Base-by-base conservation (phyloP, 306 rosid species). In the Spatholobus suberectus region DNA sequence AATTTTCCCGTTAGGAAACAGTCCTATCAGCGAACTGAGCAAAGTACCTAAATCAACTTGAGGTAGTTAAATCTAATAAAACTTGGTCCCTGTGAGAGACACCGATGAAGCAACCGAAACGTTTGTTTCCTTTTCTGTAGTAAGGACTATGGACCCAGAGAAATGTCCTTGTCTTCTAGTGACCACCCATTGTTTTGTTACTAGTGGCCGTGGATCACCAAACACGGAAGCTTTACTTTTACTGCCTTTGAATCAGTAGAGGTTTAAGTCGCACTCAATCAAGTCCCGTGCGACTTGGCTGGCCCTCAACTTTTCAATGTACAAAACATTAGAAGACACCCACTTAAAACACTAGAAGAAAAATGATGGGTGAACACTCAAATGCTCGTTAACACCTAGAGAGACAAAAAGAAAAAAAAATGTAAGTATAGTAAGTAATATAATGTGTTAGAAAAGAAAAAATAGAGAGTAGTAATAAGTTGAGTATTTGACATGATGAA, bases 191-290 rank as follows among this genome's bases (percentile, higher is more conserved):
- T 61, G 41, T 8, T 34, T 38, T 38, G 41, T n/a, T n/a, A n/a
- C n/a, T 46, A 49, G 46, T 14, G 40, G 70, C 24, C 20, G 35
- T 37, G 43, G 70, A 59, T 40, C 80, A 59, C 18, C 81, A 76
- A 10, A 41, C 57, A 59, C 23, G 59, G 54, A 40, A 65, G 12
- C 65, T 75, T 58, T 26, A 10, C 71, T 40, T 24, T 26, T 76
- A 41, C 12, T 15, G 26, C 17, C 4, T 15, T 9, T 58, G 27
- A 38, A 37, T 57, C 26, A 57, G 38, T 13, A 6, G 11, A 13
- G 6, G 17, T 34, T 34, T 5, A 57, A 23, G 32, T 55, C 12
- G 6, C 68, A 37, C 38, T 12, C 77, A 34, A 20, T 41, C 49
- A 35, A 54, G 5, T 34, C 35, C 43, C 27, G 0, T 3, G 3